Conservation (phyloP, 306 rosid genomes). For the Vicia sativa region DNA sequence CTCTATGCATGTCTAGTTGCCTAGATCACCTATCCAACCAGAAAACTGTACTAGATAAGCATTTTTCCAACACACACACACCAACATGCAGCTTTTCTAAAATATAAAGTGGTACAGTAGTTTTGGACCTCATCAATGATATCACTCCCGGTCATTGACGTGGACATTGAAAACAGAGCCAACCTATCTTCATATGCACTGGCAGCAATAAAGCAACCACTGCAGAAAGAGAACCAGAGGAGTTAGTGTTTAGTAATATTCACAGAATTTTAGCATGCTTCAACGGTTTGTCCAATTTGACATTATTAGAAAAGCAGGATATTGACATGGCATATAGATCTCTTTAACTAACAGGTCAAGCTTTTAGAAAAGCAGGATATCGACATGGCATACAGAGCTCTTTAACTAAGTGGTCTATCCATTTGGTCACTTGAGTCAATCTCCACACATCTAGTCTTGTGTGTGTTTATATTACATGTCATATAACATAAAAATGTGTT, state of each 20-base stretch:
- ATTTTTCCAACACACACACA: constrained; percentile 18
- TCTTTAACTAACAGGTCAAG: constrained; percentile 6
- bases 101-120: constrained; percentile 30
- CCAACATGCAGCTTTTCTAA: constrained; percentile 33
- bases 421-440: not conserved
- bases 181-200: constrained; percentile 81
- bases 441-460: not conserved
- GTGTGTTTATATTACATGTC: not conserved
- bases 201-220: constrained; percentile 94
- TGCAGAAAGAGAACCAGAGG: constrained; percentile 49
- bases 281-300: constrained; percentile 14
- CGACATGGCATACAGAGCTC: constrained; percentile 1
- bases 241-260: constrained; percentile 35
- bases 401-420: constrained; percentile 13
- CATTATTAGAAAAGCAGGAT: constrained; percentile 9
- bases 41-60: constrained; percentile 9
- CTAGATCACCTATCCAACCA: constrained; percentile 25
- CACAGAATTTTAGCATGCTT: constrained; percentile 26
- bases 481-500: not conserved
- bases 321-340: constrained; percentile 10
- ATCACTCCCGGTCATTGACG: constrained; percentile 67
- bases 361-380: constrained; percentile 21
- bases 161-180: constrained; percentile 84
- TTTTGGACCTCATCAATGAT: constrained; percentile 74
- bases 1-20: constrained; percentile 14